Evolutionary conservation across 2,329 filamentous ascomycete genomes (phyloP).

Genomic region (Cordyceps cateniannulata): DNA sequence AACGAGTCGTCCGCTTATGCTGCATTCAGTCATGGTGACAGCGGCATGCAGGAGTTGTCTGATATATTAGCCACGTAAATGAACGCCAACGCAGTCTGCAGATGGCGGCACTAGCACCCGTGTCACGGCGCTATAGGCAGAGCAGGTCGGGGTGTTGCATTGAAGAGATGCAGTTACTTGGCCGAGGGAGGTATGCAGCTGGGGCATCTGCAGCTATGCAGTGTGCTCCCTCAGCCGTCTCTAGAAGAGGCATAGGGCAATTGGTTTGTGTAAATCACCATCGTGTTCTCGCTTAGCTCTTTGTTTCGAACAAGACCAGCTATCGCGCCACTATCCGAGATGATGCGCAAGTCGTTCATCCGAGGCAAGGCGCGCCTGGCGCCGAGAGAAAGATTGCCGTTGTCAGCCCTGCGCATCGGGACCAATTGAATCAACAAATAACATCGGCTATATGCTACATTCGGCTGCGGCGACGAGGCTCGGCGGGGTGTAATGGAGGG

Average conservation of each 20-base stretch:
- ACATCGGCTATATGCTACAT: slow-evolving; percentile 1
- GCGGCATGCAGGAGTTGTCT: neutral
- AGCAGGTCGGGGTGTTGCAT: neutral
- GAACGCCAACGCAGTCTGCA: neutral
- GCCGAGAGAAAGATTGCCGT: neutral
- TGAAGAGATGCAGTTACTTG: neutral
- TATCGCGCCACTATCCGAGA: neutral
- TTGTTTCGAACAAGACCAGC: neutral
- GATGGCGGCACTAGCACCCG: neutral
- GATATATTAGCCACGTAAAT: neutral
- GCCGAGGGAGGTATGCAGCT: neutral
- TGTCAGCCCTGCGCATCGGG: neutral
- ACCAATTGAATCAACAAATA: neutral
- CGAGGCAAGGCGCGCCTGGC: neutral
- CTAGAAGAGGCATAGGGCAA: neutral
- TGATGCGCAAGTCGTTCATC: neutral
- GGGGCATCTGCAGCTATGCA: neutral
- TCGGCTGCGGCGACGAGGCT: neutral
- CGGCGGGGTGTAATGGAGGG: neutral
- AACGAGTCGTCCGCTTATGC: neutral
- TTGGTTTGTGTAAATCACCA: neutral
- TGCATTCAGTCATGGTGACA: neutral
- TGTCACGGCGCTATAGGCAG: neutral
- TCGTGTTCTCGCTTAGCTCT: neutral
- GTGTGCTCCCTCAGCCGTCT: neutral